phyloP scores from a whole-genome alignment of 2,329 filamentous ascomycete species.

The Phoma sp. region DNA sequence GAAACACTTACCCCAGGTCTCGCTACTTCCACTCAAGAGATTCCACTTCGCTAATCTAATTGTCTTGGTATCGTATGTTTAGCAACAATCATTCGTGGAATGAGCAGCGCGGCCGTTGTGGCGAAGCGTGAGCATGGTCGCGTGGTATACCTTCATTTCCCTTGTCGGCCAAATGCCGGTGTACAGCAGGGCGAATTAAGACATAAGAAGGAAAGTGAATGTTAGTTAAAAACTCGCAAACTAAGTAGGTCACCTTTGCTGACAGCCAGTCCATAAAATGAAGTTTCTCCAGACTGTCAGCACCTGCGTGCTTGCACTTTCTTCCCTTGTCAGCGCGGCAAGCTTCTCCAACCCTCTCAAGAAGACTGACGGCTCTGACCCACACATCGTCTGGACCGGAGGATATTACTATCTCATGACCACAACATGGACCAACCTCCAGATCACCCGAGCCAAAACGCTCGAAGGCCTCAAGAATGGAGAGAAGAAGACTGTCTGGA shows the following conservation, averaged over 20 bases:
- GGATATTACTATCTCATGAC: slow-evolving; percentile 66
- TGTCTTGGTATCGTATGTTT: slow-evolving; percentile 11
- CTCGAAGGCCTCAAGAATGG: slow-evolving; percentile 63
- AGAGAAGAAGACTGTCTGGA: slow-evolving; percentile 59
- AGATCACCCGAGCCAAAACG: slow-evolving; percentile 62
- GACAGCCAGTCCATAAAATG: slow-evolving; percentile 9
- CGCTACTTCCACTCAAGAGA: neutral
- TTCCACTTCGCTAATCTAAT: slow-evolving; percentile 3
- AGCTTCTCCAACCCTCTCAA: slow-evolving; percentile 62
- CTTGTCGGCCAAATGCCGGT: slow-evolving; percentile 11
- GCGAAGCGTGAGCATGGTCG: neutral
- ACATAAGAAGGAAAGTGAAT: neutral
- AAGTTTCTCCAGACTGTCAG: slow-evolving; percentile 23
- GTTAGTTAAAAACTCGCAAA: neutral
- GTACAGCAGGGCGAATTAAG: neutral
- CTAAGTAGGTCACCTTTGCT: neutral
- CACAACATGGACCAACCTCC: slow-evolving; percentile 62
- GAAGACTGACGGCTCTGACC: slow-evolving; percentile 58
- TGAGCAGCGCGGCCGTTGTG: neutral
- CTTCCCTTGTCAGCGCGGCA: slow-evolving; percentile 36
- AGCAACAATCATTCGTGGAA: slow-evolving; percentile 7
- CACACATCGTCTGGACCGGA: slow-evolving; percentile 59
- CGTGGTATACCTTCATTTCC: neutral
- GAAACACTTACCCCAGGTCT: neutral
- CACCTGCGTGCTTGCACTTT: slow-evolving; percentile 23